These are phyloP conservation scores for Phytophthora crassamura DNA, from an alignment of 352 stramenopile species.

Conservation along the genomic window DNA sequence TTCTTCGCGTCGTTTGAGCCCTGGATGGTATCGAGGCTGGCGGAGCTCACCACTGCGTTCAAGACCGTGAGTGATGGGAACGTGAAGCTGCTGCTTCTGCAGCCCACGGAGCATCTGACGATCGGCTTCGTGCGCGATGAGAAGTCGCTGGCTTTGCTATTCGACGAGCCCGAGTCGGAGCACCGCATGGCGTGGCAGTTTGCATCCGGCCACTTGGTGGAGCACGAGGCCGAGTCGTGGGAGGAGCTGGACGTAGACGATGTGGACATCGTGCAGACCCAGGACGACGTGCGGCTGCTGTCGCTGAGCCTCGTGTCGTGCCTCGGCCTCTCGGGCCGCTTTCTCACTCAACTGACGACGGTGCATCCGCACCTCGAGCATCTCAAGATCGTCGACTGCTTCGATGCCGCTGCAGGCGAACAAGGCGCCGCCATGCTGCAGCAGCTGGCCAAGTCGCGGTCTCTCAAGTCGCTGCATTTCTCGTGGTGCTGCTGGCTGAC, in stretches of 20 bases:
- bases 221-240: constrained; percentile 68
- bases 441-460: constrained; percentile 56
- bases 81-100: constrained; percentile 62
- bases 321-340: constrained; percentile 58
- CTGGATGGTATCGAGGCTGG: constrained; percentile 78
- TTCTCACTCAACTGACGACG: constrained; percentile 47
- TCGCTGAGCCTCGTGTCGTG: constrained; percentile 78
- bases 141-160: constrained; percentile 48
- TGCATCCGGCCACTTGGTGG: constrained; percentile 21
- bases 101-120: constrained; percentile 65
- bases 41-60: constrained; percentile 68
- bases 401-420: constrained; percentile 54
- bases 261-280: constrained; percentile 64
- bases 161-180: constrained; percentile 43
- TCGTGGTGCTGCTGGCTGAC: constrained; percentile 88
- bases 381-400: constrained; percentile 76
- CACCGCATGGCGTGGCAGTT: constrained; percentile 56
- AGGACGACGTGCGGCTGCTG: constrained; percentile 60
- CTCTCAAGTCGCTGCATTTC: constrained; percentile 71
- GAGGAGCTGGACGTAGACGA: constrained; percentile 78
- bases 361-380: constrained; percentile 63
- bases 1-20: constrained; percentile 76
- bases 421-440: constrained; percentile 54
- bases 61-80: constrained; percentile 79
- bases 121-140: constrained; percentile 77